Conservation (phyloP, 2,329 filamentous ascomycete species). For the Colletotrichum tabaci region DNA sequence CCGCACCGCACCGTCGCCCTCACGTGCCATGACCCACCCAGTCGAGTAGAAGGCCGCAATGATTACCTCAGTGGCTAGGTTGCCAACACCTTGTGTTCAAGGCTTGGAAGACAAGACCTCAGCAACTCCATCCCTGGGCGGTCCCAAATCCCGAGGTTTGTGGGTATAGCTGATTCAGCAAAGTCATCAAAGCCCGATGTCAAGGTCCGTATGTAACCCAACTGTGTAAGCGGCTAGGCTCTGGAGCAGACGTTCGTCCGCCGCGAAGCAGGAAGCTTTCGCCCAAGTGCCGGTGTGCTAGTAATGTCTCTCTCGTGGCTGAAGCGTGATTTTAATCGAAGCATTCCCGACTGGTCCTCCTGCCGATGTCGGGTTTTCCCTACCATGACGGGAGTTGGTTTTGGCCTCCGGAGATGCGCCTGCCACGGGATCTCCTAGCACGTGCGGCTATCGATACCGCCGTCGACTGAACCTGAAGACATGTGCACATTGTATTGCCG, state of each 20-base stretch:
- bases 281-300: neutral
- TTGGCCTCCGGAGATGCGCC: neutral
- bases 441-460: neutral
- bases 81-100: neutral
- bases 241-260: neutral
- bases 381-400: neutral
- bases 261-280: neutral
- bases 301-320: neutral
- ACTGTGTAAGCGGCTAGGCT: neutral
- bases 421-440: neutral
- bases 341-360: neutral
- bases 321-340: neutral
- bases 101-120: slow-evolving; percentile 9
- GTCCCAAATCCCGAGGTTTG: neutral
- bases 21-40: neutral
- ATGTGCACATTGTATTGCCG: neutral
- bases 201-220: no score
- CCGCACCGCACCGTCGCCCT: slow-evolving; percentile 29
- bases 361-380: neutral
- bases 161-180: neutral
- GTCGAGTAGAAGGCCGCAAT: neutral
- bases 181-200: neutral
- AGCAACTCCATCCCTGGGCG: neutral
- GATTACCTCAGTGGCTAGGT: slow-evolving; percentile 14
- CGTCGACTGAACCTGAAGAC: neutral